Evolutionary conservation across 768 basidiomycete species (phyloP).

Genomic region (Pisolithus tinctorius): DNA sequence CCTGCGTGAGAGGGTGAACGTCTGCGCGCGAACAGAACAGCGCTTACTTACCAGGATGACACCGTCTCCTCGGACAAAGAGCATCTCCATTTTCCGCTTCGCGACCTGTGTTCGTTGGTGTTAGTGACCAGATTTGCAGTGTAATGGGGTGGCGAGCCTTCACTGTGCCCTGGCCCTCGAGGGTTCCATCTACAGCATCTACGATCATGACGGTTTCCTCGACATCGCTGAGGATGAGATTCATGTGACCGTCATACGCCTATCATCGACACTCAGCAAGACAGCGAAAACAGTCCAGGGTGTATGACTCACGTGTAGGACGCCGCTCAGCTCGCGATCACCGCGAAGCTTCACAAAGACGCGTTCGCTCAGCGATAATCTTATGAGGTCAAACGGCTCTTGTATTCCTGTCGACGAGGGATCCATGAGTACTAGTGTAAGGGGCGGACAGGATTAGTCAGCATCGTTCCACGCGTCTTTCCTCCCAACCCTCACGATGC

Average conservation of each 20-base stretch:
- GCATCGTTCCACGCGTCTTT: constrained; percentile 23
- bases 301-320: constrained; percentile 75
- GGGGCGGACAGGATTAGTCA: constrained; percentile 18
- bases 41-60: constrained; percentile 75
- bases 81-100: constrained; percentile 94
- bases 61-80: constrained; percentile 95
- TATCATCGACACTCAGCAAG: constrained; percentile 28
- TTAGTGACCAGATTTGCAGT: background rate
- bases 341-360: constrained; percentile 97
- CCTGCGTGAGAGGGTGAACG: constrained; percentile 36
- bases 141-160: constrained; percentile 41
- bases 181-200: constrained; percentile 67
- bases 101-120: constrained; percentile 51
- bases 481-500: constrained; percentile 40
- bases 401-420: constrained; percentile 69
- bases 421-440: constrained; percentile 45
- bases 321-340: constrained; percentile 85
- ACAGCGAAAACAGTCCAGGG: constrained; percentile 1
- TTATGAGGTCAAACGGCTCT: constrained; percentile 96
- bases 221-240: constrained; percentile 94
- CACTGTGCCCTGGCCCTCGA: constrained; percentile 52
- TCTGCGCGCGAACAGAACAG: background rate
- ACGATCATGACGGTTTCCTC: constrained; percentile 97
- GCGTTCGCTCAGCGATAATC: constrained; percentile 92
- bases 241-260: constrained; percentile 99